A percentile compares a stretch with the other conserved stretches of the same genome.
Conservation (phyloP, 1,139 yeast genomes). For the Suzukiozyma palmioleophila region DNA sequence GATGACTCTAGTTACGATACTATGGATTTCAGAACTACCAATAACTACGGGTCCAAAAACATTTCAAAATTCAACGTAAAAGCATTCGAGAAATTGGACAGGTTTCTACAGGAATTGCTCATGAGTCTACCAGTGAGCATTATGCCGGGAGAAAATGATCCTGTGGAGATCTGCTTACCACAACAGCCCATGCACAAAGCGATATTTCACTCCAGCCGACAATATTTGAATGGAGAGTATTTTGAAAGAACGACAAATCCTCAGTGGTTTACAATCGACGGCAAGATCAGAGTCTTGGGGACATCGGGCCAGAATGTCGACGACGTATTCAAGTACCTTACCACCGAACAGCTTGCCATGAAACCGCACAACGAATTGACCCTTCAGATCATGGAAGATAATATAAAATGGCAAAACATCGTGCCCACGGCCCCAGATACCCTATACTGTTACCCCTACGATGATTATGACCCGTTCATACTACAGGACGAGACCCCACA, state of each 20-base stretch:
- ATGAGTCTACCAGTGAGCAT: constrained; percentile 63
- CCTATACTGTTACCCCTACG: constrained; percentile 80
- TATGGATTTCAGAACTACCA: constrained; percentile 30
- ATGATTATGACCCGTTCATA: constrained; percentile 78
- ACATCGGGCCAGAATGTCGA: constrained; percentile 81
- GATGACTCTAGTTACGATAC: constrained; percentile 18
- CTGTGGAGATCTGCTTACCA: constrained; percentile 79
- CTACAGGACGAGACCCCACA: constrained; percentile 69
- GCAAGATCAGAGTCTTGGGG: constrained; percentile 57
- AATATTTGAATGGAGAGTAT: constrained; percentile 36
- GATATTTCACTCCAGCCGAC: constrained; percentile 49
- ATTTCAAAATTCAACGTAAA: constrained; percentile 45
- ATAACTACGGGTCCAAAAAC: constrained; percentile 52
- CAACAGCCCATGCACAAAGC: constrained; percentile 86
- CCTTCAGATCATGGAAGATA: constrained; percentile 58
- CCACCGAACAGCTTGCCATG: constrained; percentile 12
- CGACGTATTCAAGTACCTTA: constrained; percentile 66
- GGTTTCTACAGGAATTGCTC: constrained; percentile 54
- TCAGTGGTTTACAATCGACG: constrained; percentile 48
- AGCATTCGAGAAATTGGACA: constrained; percentile 46
- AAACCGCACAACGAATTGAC: constrained; percentile 20
- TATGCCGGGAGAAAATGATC: constrained; percentile 84
- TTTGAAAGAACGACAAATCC: constrained; percentile 70
- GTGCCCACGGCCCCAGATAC: constrained; percentile 98
- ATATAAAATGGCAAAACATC: constrained; percentile 78